Conservation (phyloP, 768 basidiomycete genomes). For the Rhodocollybia butyracea region DNA sequence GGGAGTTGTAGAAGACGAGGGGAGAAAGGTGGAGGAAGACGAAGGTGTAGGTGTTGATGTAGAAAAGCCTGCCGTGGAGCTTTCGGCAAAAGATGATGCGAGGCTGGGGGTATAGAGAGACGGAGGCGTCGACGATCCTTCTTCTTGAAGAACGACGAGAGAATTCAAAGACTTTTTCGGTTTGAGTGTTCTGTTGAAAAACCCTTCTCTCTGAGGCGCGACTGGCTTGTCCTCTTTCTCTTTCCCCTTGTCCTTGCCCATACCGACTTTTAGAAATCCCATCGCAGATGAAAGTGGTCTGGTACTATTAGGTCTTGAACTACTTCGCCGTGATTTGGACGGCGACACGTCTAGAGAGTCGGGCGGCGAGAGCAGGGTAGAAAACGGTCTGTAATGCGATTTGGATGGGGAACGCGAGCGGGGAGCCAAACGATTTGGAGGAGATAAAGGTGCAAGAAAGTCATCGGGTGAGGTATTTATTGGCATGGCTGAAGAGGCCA, state of each 20-base stretch:
- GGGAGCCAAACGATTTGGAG: conserved; percentile 8
- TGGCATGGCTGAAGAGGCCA: conserved; percentile 2
- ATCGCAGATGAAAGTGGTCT: conserved; percentile 26
- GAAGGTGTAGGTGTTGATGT: background rate
- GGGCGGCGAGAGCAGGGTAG: conserved; percentile 25
- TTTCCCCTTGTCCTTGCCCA: conserved; percentile 32
- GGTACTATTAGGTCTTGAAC: conserved; percentile 28
- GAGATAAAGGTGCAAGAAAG: background rate
- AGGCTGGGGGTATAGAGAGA: background rate
- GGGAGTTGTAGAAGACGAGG: background rate
- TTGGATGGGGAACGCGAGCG: conserved; percentile 14
- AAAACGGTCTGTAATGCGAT: conserved; percentile 40
- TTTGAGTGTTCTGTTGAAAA: conserved; percentile 18
- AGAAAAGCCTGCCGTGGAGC: background rate
- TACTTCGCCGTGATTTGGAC: conserved; percentile 19
- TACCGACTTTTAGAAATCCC: conserved; percentile 30
- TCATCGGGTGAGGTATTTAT: background rate
- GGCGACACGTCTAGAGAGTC: background rate
- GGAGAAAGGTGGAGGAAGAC: background rate
- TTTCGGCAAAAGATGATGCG: background rate
- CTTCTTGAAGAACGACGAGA: conserved; percentile 21
- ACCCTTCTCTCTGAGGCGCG: background rate
- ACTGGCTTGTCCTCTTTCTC: conserved; percentile 18
- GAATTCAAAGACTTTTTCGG: conserved; percentile 37
- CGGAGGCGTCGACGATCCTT: conserved; percentile 9